Base-by-base conservation (phyloP, 371 early-diverging fungal species). In the Mortierella sp. region DNA sequence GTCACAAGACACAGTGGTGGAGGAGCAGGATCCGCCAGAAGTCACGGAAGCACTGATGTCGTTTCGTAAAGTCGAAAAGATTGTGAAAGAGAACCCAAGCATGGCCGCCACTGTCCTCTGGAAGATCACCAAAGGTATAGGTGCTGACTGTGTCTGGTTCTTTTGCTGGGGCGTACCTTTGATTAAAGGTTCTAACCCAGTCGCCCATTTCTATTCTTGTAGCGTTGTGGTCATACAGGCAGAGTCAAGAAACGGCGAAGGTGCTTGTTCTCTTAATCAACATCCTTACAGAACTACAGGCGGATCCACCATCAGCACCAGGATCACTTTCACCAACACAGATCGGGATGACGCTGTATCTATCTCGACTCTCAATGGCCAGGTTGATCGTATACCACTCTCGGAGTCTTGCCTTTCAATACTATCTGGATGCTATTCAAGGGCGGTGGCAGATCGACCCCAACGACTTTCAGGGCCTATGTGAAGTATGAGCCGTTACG, bases 321-420 rank as follows among this genome's bases (percentile, higher is more conserved):
- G 83, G 87, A 60, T 58, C 80, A 24, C 82, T 87, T 12, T 65
- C 87, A 4, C 79, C 83, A 43, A 83, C 87, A 3, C 87, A 87
- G 60, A 83, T 83, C 84, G 79, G 79, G 51, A 81, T 87, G 82
- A 87, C 84, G 1, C 48, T 87, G 7, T 87, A 87, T 56, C 81
- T 87, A 8, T 80, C 87, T 3, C 75, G 84, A 41, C 81, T 87
- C 24, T 72, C 87, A 1, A 68, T 83, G 27, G 87, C 87, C n/a
- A 75, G 87, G 8, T 70, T 87, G n/a, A 29, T 77, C 5, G 63
- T 82, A 32, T 82, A 79, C 51, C 71, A 58, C 32, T 79, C 82
- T 11, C 82, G 75, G 0, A 58, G 56, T 1, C 24, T 77, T 1
- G 79, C 86, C 12, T 55, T 32, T 27, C 70, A 75, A 21, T 79